These are phyloP conservation scores for Thermochaetoides thermophila DNA, from an alignment of 495 filamentous ascomycete genomes.

Conservation along the genomic window DNA sequence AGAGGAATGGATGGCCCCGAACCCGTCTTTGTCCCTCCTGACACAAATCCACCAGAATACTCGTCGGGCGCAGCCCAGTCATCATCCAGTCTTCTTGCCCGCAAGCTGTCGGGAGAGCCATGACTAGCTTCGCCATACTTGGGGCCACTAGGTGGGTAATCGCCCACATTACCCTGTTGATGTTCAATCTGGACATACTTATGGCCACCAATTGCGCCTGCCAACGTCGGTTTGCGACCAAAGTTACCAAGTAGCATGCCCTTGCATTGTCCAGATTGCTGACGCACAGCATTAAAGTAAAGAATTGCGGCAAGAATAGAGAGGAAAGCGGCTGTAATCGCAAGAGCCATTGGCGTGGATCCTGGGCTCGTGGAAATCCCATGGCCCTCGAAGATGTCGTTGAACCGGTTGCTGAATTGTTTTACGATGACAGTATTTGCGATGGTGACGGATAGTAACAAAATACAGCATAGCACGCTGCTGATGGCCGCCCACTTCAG, in stretches of 20 bases:
- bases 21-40: background rate
- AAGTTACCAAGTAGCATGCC: too few species aligned
- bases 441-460: constrained; percentile 18
- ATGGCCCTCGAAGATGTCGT: too few species aligned
- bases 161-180: constrained; percentile 10
- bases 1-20: constrained; percentile 1
- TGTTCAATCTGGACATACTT: constrained; percentile 24
- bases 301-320: too few species aligned
- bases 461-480: constrained; percentile 13
- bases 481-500: constrained; percentile 6
- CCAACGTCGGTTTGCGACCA: too few species aligned
- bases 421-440: constrained; percentile 14
- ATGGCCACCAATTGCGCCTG: too few species aligned
- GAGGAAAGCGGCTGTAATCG: too few species aligned
- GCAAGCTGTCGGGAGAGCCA: background rate
- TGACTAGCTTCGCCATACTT: too few species aligned
- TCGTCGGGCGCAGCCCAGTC: constrained; percentile 15
- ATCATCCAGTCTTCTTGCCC: constrained; percentile 5
- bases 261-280: too few species aligned
- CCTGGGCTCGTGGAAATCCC: too few species aligned
- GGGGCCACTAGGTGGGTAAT: too few species aligned
- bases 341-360: too few species aligned
- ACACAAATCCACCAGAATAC: constrained; percentile 5
- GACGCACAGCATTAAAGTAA: too few species aligned
- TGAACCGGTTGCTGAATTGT: constrained; percentile 11